Conservation (phyloP, 768 basidiomycete genomes). For the Chalciporus pseudorubinellus region DNA sequence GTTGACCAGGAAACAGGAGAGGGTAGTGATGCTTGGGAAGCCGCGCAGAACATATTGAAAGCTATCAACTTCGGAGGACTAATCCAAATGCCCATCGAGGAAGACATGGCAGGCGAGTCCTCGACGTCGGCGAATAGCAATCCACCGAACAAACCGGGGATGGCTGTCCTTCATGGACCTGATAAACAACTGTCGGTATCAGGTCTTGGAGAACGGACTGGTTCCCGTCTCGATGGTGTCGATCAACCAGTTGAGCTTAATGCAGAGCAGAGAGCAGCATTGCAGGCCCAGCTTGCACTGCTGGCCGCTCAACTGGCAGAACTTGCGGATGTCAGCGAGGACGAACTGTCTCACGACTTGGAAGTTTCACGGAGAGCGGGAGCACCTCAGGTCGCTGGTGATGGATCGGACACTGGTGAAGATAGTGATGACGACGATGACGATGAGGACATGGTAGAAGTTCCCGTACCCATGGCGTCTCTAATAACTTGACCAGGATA, state of each 20-base stretch:
- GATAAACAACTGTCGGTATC: slow-evolving; percentile 4
- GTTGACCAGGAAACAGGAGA: slow-evolving; percentile 37
- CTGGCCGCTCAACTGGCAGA: slow-evolving; percentile 72
- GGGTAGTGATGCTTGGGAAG: slow-evolving; percentile 68
- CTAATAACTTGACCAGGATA: slow-evolving; percentile 10
- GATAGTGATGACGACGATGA: slow-evolving; percentile 12
- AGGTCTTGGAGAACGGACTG: slow-evolving; percentile 6
- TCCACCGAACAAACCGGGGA: slow-evolving; percentile 1
- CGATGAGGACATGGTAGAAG: slow-evolving; percentile 30
- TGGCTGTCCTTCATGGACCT: background rate
- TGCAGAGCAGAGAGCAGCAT: slow-evolving; percentile 54
- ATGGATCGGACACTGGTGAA: slow-evolving; percentile 5
- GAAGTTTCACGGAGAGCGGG: slow-evolving; percentile 10
- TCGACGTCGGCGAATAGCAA: background rate
- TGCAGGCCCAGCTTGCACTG: slow-evolving; percentile 72
- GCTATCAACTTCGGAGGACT: slow-evolving; percentile 71
- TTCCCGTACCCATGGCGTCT: slow-evolving; percentile 21
- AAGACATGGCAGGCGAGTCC: slow-evolving; percentile 16
- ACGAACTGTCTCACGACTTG: slow-evolving; percentile 28
- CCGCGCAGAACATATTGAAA: slow-evolving; percentile 73
- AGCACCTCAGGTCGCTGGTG: background rate
- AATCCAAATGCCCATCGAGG: slow-evolving; percentile 38
- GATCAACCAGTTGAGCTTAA: slow-evolving; percentile 28
- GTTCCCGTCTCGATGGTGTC: slow-evolving; percentile 1
- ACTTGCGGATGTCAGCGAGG: slow-evolving; percentile 46